Evolutionary conservation across 75 land plant species (phyloP), one percentile per base, ranked within the genome.

Genomic region (Pinus albicaulis): DNA sequence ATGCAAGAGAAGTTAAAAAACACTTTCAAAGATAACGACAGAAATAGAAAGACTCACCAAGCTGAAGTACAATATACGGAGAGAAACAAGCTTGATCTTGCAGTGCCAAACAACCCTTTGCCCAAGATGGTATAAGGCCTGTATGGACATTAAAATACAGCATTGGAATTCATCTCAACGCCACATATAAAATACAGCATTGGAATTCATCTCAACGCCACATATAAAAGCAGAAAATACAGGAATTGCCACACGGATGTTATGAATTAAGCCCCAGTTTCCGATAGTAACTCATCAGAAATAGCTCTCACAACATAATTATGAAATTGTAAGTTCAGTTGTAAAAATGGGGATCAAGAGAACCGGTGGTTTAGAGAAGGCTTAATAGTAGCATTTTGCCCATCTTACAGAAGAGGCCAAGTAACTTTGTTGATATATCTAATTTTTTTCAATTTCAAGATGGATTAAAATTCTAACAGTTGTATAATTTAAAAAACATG

Each of bases 31-130:
- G 20, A 41, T 19, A 26, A 28, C n/a, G 7, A 56, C 5, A 73
- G 13, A 14, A 31, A n/a, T 6, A 38, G 15, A 62, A 76, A 4
- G 26, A 64, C 91, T 83, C 61, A 92, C 98, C 98, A 95, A 60
- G 98, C 93, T 76, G 98, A 95, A 24, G 96, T 24, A 80, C 93
- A 91, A 66, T 95, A 95, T 11, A 68, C 72, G 57, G 98, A 92
- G 38, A 95, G 88, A 78, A 95, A 95, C 59, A 95, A 80, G 81
- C 98, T 95, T 64, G 98, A 95, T 86, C 96, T 86, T 73, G 96
- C 92, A 59, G 86, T 91, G 20, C 98, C 98, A 34, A 91, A 55
- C 53, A 89, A 75, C 34, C 83, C 76, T 80, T 91, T 95, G 41
- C 80, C 82, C 71, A 93, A 72, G 52, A 95, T 89, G 59, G 86